Base-by-base conservation (phyloP, 2,329 filamentous ascomycete genomes). In the Alternaria novae-zelandiae region DNA sequence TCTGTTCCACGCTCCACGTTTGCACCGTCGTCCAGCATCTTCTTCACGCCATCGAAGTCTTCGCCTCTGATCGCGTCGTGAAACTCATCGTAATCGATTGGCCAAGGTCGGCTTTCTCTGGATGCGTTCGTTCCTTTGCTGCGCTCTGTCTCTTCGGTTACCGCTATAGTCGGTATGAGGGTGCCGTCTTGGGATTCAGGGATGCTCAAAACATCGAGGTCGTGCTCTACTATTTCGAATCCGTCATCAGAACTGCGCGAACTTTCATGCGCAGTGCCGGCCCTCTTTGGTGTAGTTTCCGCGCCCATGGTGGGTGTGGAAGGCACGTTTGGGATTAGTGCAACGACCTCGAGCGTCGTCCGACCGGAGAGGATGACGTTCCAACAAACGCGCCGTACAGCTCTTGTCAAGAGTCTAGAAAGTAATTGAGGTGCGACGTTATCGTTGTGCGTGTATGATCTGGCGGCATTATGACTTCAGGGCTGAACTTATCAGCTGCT, bases 1-100 rank as follows among this genome's bases (percentile, higher is more conserved):
- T 54, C 23, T 5, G 59, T 59, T 21, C 60, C 36, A 36, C 21
- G 21, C 30, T 71, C 65, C 5, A 66, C 41, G 13, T 67, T 49
- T 9, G 59, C 59, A 26, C 68, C 67, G 8, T 32, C 36, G 12
- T 65, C 61, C 21, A 70, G 26, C 17, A 59, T 63, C 5, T 25
- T 49, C 17, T 57, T 59, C 12, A 64, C 57, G 4, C 15, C 20
- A 12, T 59, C 59, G 10, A 67, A 55, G 57, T 70, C 61, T 7
- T 65, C 67, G 11, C 17, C 5, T 32, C 21, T 45, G 13, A 65
- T 65, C 11, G 68, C 63, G 20, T 57, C 21, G 25, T 53, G 63
- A 41, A 70, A 65, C 8, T 36, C 17, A 21, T 36, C 20, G 10
- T 49, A 36, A 20, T 9, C n/a, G 2, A 6, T 6, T 6, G 5